These are phyloP conservation scores for Chalciporus pseudorubinellus DNA, from an alignment of 768 basidiomycete genomes.

Conservation along the genomic window DNA sequence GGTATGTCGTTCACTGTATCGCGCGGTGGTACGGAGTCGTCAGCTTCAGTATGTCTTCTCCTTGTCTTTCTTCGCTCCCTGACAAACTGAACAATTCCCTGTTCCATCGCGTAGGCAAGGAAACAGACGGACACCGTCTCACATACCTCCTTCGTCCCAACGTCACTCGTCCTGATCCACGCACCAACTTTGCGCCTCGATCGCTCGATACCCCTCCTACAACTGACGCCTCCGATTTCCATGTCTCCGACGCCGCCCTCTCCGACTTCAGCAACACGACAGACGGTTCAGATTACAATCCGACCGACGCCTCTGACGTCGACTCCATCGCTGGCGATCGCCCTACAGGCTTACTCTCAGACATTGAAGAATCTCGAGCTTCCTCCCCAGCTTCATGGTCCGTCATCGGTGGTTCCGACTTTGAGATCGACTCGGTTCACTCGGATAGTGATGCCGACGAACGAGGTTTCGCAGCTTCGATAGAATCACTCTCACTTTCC, in stretches of 20 bases:
- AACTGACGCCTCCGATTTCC: conserved; percentile 62
- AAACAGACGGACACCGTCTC: conserved; percentile 54
- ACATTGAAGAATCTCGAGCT: conserved; percentile 30
- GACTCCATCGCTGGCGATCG: conserved; percentile 18
- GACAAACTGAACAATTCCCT: not conserved
- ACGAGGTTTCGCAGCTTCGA: conserved; percentile 31
- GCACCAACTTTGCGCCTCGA: conserved; percentile 20
- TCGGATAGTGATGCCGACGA: conserved; percentile 31
- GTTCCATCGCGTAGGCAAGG: conserved; percentile 34
- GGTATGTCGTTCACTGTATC: conserved; percentile 81
- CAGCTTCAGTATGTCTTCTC: conserved; percentile 65
- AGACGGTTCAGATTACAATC: conserved; percentile 13
- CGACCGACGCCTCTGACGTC: conserved; percentile 22
- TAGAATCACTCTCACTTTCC: conserved; percentile 35
- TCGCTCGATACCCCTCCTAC: conserved; percentile 69
- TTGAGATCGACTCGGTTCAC: conserved; percentile 29
- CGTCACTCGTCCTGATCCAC: conserved; percentile 55
- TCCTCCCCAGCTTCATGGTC: conserved; percentile 39
- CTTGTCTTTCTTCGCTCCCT: not conserved
- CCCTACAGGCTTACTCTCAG: conserved; percentile 17
- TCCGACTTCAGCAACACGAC: conserved; percentile 34
- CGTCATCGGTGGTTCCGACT: conserved; percentile 31
- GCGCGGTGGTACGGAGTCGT: conserved; percentile 77
- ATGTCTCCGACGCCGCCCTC: conserved; percentile 45
- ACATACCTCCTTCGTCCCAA: conserved; percentile 84